These are phyloP conservation scores for Tetrahymena malaccensis DNA, from an alignment of 73 alveolate species.

Conservation along the genomic window DNA sequence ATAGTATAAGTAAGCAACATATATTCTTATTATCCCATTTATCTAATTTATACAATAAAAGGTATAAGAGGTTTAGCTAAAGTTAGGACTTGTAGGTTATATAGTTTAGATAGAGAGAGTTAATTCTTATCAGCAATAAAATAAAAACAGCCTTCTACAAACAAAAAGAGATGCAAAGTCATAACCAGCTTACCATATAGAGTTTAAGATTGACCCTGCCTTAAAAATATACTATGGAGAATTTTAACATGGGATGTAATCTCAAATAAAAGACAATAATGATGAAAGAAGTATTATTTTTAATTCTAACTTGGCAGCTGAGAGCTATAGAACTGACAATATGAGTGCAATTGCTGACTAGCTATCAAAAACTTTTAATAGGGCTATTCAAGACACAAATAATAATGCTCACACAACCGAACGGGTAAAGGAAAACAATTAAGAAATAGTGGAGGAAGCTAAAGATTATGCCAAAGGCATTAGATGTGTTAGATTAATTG, in stretches of 20 bases:
- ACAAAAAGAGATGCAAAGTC: not conserved
- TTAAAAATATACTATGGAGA: not conserved
- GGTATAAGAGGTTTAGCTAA: not conserved
- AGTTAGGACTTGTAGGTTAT: not conserved
- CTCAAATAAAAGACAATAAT: not conserved
- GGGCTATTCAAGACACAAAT: not conserved
- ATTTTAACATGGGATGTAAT: not conserved
- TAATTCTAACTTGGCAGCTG: not conserved
- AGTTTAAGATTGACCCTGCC: not conserved
- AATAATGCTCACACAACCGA: not conserved
- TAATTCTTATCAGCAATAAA: not conserved
- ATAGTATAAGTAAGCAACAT: not conserved
- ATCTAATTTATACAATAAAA: not conserved
- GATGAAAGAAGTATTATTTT: not conserved
- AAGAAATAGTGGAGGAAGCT: not conserved
- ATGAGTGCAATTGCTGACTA: not conserved
- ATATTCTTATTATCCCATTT: not conserved
- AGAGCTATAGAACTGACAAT: not conserved
- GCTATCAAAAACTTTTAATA: conserved; percentile 6
- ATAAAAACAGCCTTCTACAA: not conserved
- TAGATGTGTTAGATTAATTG: conserved; percentile 3
- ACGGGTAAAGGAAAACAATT: not conserved
- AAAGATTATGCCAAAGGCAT: conserved; percentile 15
- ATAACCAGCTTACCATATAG: not conserved
- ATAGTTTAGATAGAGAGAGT: not conserved